Base-by-base conservation (phyloP, 2,329 filamentous ascomycete genomes). In the Exophiala dermatitidis region DNA sequence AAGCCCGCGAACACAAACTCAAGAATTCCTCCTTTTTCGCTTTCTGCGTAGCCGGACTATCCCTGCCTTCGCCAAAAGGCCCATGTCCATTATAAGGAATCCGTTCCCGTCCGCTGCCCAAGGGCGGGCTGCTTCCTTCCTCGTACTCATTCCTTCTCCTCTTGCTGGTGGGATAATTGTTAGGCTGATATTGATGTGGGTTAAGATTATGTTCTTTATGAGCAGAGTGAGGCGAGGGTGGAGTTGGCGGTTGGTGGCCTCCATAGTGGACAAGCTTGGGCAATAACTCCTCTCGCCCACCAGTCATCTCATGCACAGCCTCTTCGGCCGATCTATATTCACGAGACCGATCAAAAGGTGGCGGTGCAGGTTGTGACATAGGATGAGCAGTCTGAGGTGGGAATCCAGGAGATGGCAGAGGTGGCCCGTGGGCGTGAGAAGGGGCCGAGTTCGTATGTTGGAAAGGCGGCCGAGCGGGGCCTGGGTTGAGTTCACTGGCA, bases 281-380 rank as follows among this genome's bases (percentile, higher is more conserved):
- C 47, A 96, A 77, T 9, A 97, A 77, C 54, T 98, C 93, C 53
- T 95, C 86, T 53, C 93, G 83, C n/a, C 93, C 93, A 47, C 89
- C 90, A 3, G 90, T 85, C 58, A 98, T 72, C 60, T 93, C 88
- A 53, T 88, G 87, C 56, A 97, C 90, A 2, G 89, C 93, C 67
- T 98, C 93, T 69, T 98, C 93, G 8, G 93, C 93, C 2, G 91
- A 96, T 64, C 90, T 87, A 71, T 95, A 97, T 67, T 97, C 93
- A 53, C 91, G 81, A 7, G 84, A 77, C 55, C 91, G 82, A 48
- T 69, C 71, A 1, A 77, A 77, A 5, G 79, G 79, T 28, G 81
- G 76, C 1, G 78, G 80, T 5, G 74, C 71, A 45, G 78, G 75
- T 54, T 74, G 76, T 49, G 52, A 63, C 60, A 55, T 70, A 62